Base-by-base conservation (phyloP, 805 yeast genomes). In the Sugiyamaella boreocaroliniensis region DNA sequence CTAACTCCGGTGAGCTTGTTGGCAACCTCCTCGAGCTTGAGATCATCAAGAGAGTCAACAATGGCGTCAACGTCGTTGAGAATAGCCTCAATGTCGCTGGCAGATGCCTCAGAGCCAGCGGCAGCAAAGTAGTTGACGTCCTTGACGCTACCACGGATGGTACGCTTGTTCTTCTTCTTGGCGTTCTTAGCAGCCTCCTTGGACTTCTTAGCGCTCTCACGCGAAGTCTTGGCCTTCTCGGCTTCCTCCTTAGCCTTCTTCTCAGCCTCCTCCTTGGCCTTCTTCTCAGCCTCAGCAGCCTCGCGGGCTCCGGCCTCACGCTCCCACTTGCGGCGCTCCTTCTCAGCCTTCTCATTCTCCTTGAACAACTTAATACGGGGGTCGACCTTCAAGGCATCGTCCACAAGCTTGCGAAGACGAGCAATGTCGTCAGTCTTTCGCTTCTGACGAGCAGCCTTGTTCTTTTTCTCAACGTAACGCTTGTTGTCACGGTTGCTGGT, bases 401-500 rank as follows among this genome's bases (percentile, higher is more conserved):
- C 95, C 50, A 93, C 92, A 54, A 89, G 73, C 65, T 86, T 89
- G 60, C 85, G 81, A 58, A 92, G 72, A 69, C 97, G 82, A 69
- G 89, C 86, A 76, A 85, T 92, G 74, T 93, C 99, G 68, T 93
- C 97, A 67, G 92, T 89, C 85, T 93, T 93, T 79, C 82, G 86
- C 86, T 92, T 93, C 79, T 88, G 86, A 78, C 99, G 87, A 54
- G 95, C 88, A 61, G 96, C 89, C 73, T 87, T 82, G 79, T 93
- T 93, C 80, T 93, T 93, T 79, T 92, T 89, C 77, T 93, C 99
- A 63, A 90, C 85, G 78, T 89, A 87, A 76, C 99, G 95, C 79
- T 93, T 93, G 82, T 93, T 96, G 72, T 93, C 99, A 80, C 99
- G 89, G 83, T 93, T 93, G 56, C 96, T 86, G 53, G 97, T 87